These are phyloP conservation scores for Podospora fimiseda DNA, from an alignment of 495 filamentous ascomycete species.

Conservation along the genomic window DNA sequence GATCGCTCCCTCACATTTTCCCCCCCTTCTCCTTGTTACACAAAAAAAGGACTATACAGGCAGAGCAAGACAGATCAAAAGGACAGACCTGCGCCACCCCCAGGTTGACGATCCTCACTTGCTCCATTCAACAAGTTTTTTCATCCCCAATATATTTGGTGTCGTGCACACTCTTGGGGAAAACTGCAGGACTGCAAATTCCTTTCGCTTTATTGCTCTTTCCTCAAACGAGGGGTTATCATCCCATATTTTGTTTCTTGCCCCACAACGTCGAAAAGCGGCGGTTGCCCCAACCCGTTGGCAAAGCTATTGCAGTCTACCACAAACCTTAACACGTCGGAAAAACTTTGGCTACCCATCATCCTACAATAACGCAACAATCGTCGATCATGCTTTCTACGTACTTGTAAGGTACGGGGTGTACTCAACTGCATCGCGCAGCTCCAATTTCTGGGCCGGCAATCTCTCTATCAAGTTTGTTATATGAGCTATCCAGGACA, in stretches of 20 bases:
- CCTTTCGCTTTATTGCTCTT: neutral
- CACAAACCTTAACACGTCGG: neutral
- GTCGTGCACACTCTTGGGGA: too few relatives aligned
- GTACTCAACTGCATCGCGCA: constrained; percentile 4
- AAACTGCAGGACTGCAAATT: neutral
- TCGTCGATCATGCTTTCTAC: constrained; percentile 10
- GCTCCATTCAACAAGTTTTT: too few relatives aligned
- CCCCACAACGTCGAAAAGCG: neutral
- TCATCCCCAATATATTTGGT: too few relatives aligned
- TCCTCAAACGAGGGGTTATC: neutral
- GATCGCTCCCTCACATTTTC: neutral
- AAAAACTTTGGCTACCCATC: neutral
- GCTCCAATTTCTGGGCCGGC: neutral
- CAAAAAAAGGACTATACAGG: neutral
- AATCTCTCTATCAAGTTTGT: neutral
- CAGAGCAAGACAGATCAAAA: neutral
- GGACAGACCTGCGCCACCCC: neutral
- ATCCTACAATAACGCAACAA: neutral
- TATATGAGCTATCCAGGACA: neutral
- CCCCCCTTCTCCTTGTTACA: neutral
- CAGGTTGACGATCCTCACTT: neutral
- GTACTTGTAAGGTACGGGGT: constrained; percentile 2
- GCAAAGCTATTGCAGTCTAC: constrained; percentile 1
- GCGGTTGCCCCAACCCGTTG: too few relatives aligned
- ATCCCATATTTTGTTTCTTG: neutral